A percentile compares a stretch with the other conserved stretches of the same genome.
These are phyloP conservation scores for Sicyos baderoa DNA, from an alignment of 306 rosid species.

Conservation along the genomic window DNA sequence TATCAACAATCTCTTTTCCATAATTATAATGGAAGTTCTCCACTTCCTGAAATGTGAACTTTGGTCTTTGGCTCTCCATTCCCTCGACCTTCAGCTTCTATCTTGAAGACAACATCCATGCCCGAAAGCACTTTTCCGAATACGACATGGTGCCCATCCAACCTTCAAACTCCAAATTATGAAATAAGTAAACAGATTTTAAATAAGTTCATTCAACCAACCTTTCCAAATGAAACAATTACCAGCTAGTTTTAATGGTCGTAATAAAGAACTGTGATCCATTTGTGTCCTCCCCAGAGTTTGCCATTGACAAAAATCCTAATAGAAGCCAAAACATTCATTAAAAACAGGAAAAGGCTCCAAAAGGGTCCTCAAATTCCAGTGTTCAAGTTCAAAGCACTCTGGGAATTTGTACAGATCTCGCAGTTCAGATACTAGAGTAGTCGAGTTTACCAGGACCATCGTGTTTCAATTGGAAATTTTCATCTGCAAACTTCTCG, in stretches of 20 bases:
- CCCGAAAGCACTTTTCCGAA: slow-evolving; percentile 50
- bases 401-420: not conserved
- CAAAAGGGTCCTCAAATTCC: no score
- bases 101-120: slow-evolving; percentile 44
- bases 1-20: slow-evolving; percentile 6
- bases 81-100: slow-evolving; percentile 32
- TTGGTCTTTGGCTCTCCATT: slow-evolving; percentile 30
- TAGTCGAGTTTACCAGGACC: slow-evolving; percentile 54
- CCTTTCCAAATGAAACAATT: slow-evolving; percentile 15
- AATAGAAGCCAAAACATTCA: slow-evolving; percentile 7
- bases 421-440: slow-evolving; percentile 9
- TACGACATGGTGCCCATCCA: slow-evolving; percentile 74
- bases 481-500: slow-evolving; percentile 64
- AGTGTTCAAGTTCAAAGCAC: not conserved
- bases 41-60: slow-evolving; percentile 42
- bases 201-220: not conserved
- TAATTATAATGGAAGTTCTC: slow-evolving; percentile 33
- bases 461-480: slow-evolving; percentile 62
- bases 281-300: slow-evolving; percentile 75
- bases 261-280: slow-evolving; percentile 92
- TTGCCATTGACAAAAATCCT: slow-evolving; percentile 89
- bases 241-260: slow-evolving; percentile 76
- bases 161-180: slow-evolving; percentile 34
- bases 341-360: not conserved
- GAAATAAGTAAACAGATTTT: slow-evolving; percentile 1